A percentile compares a stretch with the other conserved stretches of the same genome.
Evolutionary conservation across 1,139 yeast genomes (phyloP).

Genomic region (Insectozyma bohioensis): DNA sequence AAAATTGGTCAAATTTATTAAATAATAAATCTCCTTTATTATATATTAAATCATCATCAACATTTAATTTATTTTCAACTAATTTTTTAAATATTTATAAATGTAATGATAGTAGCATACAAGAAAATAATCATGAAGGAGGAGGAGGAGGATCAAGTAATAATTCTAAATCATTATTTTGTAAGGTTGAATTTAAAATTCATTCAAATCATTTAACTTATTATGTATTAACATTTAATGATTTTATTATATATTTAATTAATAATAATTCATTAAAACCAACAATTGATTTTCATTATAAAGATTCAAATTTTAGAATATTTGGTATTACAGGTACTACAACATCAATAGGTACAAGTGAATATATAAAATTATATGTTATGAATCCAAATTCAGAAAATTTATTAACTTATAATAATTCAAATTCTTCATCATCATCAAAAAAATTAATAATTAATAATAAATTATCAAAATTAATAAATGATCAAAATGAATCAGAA

Average conservation of each 20-base stretch:
- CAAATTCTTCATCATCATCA: no score
- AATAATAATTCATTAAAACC: constrained; percentile 37
- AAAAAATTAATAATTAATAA: constrained; percentile 11
- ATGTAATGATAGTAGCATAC: no score
- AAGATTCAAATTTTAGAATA: constrained; percentile 31
- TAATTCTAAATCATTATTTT: constrained; percentile 20
- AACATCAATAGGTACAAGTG: constrained; percentile 37
- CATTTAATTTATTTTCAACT: constrained; percentile 31
- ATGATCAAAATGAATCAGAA: constrained; percentile 10
- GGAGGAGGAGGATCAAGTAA: no score
- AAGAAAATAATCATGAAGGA: no score
- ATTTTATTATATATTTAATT: constrained; percentile 15
- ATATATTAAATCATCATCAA: constrained; percentile 21
- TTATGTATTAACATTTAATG: constrained; percentile 29
- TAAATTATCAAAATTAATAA: constrained; percentile 12
- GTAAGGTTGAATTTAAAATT: constrained; percentile 35
- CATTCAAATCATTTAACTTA: constrained; percentile 35
- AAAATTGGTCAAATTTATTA: constrained; percentile 3
- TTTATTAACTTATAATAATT: constrained; percentile 28
- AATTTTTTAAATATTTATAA: constrained; percentile 29
- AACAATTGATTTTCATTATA: constrained; percentile 31
- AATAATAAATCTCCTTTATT: constrained; percentile 21
- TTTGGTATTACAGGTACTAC: constrained; percentile 39
- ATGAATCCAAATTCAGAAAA: constrained; percentile 21
- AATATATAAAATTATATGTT: constrained; percentile 28